A percentile compares a stretch with the other conserved stretches of the same genome.
phyloP scores from a whole-genome alignment of 140 eudicot species.

The Anethum foeniculum region DNA sequence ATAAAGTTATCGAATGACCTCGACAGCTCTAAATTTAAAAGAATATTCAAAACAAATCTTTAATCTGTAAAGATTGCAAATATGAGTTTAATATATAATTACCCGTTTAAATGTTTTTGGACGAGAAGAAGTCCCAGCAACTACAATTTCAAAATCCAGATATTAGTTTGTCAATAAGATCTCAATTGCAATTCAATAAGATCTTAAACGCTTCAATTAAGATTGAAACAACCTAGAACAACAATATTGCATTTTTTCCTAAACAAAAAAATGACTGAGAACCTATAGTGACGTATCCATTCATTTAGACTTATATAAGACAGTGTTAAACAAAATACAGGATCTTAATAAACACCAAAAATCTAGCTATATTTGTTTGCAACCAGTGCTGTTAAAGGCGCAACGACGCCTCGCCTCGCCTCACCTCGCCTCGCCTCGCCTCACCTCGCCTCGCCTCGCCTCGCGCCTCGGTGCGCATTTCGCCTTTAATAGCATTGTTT shows the following conservation, averaged over 20 bases:
- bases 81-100: neutral
- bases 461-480: too few relatives aligned
- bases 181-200: neutral
- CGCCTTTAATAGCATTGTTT: too few relatives aligned
- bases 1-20: too few relatives aligned
- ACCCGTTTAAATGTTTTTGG: conserved; percentile 85
- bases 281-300: neutral
- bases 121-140: conserved; percentile 76
- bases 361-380: neutral
- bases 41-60: neutral
- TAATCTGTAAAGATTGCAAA: neutral
- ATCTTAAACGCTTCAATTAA: neutral
- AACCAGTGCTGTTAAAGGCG: too few relatives aligned
- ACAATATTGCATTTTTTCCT: neutral
- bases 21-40: neutral
- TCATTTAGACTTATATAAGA: neutral
- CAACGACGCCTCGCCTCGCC: too few relatives aligned
- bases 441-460: too few relatives aligned
- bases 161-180: conserved; percentile 1
- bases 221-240: neutral
- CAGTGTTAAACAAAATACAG: neutral
- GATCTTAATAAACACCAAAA: neutral
- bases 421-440: too few relatives aligned
- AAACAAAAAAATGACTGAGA: neutral
- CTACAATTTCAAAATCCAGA: conserved; percentile 32